A percentile compares a stretch with the other conserved stretches of the same genome.
Evolutionary conservation across 805 yeast genomes (phyloP).

Genomic region (Candida jianshihensis): DNA sequence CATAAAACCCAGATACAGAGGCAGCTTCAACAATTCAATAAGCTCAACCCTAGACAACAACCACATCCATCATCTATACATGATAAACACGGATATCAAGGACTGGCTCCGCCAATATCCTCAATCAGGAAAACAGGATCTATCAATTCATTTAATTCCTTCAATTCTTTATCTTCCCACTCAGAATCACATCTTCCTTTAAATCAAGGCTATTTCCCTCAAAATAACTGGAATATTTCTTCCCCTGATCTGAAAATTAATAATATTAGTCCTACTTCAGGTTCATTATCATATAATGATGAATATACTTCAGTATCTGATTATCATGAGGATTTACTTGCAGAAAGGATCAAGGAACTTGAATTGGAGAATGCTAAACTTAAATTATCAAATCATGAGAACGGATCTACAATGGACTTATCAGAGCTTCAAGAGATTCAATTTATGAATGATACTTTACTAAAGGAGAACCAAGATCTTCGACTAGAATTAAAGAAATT

Average conservation of each 20-base stretch:
- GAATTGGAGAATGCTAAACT: constrained; percentile 7
- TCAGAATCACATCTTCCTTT: not conserved
- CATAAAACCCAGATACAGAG: constrained; percentile 21
- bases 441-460: not conserved
- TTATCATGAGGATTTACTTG: not conserved
- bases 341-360: constrained; percentile 4
- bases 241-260: not conserved
- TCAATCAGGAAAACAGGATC: not conserved
- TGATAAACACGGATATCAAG: constrained; percentile 1
- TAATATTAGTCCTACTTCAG: not conserved
- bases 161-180: no score
- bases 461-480: constrained; percentile 2
- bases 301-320: not conserved
- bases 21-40: constrained; percentile 18
- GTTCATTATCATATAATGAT: not conserved
- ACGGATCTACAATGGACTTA: not conserved
- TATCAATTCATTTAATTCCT: not conserved
- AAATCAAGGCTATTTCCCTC: constrained; percentile 1
- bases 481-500: not conserved
- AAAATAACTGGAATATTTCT: constrained; percentile 3
- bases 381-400: constrained; percentile 2
- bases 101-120: constrained; percentile 4
- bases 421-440: constrained; percentile 5
- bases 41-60: constrained; percentile 3
- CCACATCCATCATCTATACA: constrained; percentile 2